Conservation (phyloP, 345 rosid genomes). For the Psidium friedrichsthalianum region DNA sequence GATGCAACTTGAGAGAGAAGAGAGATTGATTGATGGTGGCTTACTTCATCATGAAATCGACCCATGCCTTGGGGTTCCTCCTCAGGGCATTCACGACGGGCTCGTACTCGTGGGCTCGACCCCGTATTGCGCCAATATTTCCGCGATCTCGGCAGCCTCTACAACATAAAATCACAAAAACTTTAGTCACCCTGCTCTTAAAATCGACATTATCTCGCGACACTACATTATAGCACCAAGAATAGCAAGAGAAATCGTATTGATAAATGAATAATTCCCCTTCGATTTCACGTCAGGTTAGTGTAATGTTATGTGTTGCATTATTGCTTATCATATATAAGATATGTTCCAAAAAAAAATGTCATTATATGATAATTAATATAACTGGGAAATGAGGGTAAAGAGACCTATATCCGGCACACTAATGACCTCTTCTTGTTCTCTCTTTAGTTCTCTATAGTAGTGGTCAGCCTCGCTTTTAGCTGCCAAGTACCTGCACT, state of each 20-base stretch:
- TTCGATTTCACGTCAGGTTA: background rate
- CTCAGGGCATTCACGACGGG: conserved; percentile 82
- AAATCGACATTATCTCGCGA: background rate
- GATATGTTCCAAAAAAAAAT: background rate
- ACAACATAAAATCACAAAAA: background rate
- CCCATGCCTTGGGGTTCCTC: conserved; percentile 85
- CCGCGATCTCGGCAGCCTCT: conserved; percentile 96
- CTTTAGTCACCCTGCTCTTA: background rate
- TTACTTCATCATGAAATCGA: conserved; percentile 97
- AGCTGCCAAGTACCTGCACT: conserved; percentile 75
- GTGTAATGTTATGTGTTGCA: background rate
- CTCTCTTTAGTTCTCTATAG: conserved; percentile 62
- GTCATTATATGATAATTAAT: background rate
- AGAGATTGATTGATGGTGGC: background rate
- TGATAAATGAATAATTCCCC: background rate
- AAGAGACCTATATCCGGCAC: conserved; percentile 76
- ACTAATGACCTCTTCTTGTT: conserved; percentile 67
- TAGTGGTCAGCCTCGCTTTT: conserved; percentile 94
- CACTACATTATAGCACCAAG: fast-evolving
- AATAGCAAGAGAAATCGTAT: background rate
- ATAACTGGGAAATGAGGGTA: background rate
- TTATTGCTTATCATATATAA: background rate
- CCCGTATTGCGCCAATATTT: conserved; percentile 72
- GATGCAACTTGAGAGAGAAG: background rate
- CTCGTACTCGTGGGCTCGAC: conserved; percentile 70